A percentile compares a stretch with the other conserved stretches of the same genome.
Conservation (phyloP, 768 basidiomycete genomes). For the Leccinum subgranulosum region DNA sequence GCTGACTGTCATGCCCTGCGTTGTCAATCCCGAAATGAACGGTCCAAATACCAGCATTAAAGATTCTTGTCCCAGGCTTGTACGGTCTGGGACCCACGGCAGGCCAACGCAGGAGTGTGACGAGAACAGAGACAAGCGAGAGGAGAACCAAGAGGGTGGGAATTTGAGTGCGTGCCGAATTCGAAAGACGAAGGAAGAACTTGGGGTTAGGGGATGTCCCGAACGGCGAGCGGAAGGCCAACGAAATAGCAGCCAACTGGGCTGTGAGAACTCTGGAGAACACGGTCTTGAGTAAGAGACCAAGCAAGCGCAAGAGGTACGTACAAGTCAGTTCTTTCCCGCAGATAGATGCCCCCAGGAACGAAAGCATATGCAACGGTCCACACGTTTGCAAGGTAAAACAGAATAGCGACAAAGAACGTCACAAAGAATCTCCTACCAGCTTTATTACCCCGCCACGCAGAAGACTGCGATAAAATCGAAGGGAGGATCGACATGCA, state of each 20-base stretch:
- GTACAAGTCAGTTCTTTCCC: slow-evolving; percentile 76
- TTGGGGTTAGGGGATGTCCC: not conserved
- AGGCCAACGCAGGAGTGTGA: slow-evolving; percentile 55
- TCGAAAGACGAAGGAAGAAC: slow-evolving; percentile 12
- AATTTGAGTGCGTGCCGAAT: slow-evolving; percentile 26
- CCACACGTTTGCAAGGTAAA: slow-evolving; percentile 70
- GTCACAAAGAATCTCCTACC: slow-evolving; percentile 53
- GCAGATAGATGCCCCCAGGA: slow-evolving; percentile 68
- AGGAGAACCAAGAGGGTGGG: slow-evolving; percentile 37
- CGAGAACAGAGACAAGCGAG: slow-evolving; percentile 47
- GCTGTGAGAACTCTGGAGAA: slow-evolving; percentile 47
- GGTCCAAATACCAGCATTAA: slow-evolving; percentile 88
- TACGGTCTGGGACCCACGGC: slow-evolving; percentile 49
- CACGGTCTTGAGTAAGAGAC: not conserved
- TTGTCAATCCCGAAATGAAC: slow-evolving; percentile 77
- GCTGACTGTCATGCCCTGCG: slow-evolving; percentile 33
- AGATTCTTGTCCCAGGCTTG: slow-evolving; percentile 60
- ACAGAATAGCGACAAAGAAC: slow-evolving; percentile 57
- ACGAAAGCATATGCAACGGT: slow-evolving; percentile 92
- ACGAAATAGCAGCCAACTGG: slow-evolving; percentile 50
- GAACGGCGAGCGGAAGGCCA: slow-evolving; percentile 44
- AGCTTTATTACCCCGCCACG: slow-evolving; percentile 33
- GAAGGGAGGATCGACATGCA: slow-evolving; percentile 60
- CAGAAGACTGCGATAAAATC: slow-evolving; percentile 47
- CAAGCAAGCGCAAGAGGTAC: slow-evolving; percentile 22